Evolutionary conservation across 2,329 filamentous ascomycete species (phyloP).

Genomic region (Allantophomopsis lycopodina): DNA sequence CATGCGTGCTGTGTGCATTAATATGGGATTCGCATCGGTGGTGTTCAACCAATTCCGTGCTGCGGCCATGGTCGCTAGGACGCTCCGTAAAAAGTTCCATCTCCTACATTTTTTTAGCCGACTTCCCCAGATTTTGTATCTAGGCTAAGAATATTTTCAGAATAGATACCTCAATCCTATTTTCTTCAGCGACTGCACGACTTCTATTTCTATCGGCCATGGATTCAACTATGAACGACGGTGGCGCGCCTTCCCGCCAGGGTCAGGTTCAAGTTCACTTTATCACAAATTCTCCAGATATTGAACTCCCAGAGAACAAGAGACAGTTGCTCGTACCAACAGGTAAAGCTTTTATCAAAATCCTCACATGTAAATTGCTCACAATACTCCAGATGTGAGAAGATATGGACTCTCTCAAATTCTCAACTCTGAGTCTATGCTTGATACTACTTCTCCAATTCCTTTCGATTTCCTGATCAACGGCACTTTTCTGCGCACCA

Average conservation of each 20-base stretch:
- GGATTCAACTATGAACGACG: background rate
- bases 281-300: conserved; percentile 45
- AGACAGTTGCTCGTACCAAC: conserved; percentile 48
- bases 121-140: too few species aligned
- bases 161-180: too few species aligned
- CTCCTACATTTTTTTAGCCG: too few species aligned
- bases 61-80: too few species aligned
- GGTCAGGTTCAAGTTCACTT: conserved; percentile 55
- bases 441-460: conserved; percentile 48
- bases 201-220: background rate
- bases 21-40: too few species aligned
- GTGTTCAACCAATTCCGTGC: too few species aligned
- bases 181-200: too few species aligned
- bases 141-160: too few species aligned
- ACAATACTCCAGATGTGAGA: conserved; percentile 35
- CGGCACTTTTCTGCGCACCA: conserved; percentile 79
- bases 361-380: conserved; percentile 32
- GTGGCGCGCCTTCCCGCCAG: conserved; percentile 1
- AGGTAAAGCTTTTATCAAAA: conserved; percentile 23
- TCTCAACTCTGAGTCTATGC: conserved; percentile 60
- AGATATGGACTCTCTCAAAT: conserved; percentile 59
- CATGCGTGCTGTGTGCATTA: too few species aligned
- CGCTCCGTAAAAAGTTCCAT: too few species aligned
- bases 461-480: conserved; percentile 94
- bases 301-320: conserved; percentile 49